phyloP scores from a whole-genome alignment of 1,284 basidiomycete species.

The Kwoniella shivajii region DNA sequence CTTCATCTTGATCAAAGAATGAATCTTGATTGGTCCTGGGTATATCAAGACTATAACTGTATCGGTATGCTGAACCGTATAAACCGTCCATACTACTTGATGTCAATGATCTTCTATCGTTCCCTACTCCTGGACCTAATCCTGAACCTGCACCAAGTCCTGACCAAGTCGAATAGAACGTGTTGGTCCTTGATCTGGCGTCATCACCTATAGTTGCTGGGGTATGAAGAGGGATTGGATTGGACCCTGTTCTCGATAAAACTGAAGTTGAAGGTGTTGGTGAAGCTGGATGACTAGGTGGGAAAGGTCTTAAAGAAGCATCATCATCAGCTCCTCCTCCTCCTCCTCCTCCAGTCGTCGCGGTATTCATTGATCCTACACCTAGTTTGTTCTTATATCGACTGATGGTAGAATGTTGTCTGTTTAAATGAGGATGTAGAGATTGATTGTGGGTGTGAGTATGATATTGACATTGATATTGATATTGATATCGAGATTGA shows the following conservation, averaged over 20 bases:
- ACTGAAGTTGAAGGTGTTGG: slow-evolving; percentile 63
- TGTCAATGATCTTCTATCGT: slow-evolving; percentile 2
- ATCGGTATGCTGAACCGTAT: slow-evolving; percentile 2
- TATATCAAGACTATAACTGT: slow-evolving; percentile 21
- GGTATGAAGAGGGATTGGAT: slow-evolving; percentile 16
- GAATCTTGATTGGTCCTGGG: no score
- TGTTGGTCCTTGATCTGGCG: slow-evolving; percentile 6
- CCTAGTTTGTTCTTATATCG: no score
- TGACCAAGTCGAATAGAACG: slow-evolving; percentile 11
- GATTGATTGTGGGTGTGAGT: no score
- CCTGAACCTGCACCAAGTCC: slow-evolving; percentile 1
- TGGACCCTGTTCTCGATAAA: slow-evolving; percentile 33
- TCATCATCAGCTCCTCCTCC: slow-evolving; percentile 77
- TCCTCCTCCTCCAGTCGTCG: neutral
- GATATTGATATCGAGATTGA: no score
- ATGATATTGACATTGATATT: no score
- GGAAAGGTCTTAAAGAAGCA: slow-evolving; percentile 80
- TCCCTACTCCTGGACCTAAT: no score
- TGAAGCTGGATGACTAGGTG: slow-evolving; percentile 79
- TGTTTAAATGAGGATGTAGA: no score
- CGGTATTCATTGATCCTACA: no score
- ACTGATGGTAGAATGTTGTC: no score
- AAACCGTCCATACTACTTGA: slow-evolving; percentile 4
- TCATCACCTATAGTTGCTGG: neutral
- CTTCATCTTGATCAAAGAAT: slow-evolving; percentile 10